Evolutionary conservation across 106 monocot genomes (phyloP), one percentile per base, ranked within the genome.

Genomic region (Acanthochlamys bracteata): DNA sequence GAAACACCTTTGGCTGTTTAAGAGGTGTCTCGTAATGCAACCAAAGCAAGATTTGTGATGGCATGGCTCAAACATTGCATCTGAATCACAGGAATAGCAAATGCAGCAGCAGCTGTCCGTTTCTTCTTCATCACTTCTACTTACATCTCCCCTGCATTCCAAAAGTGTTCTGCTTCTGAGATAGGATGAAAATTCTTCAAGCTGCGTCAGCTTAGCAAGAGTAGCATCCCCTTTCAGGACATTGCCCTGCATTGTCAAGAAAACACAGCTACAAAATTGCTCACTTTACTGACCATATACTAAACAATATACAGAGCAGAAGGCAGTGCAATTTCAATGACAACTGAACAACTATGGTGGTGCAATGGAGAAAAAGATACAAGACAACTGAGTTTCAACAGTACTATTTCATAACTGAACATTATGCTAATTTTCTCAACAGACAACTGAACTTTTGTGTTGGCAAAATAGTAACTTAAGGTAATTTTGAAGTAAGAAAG

Each of bases 1-100:
- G 83, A 98, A 98, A 65, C 98, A 98, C 61, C 91, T 73, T 8
- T 88, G 82, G 53, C 83, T 77, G 25, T 98, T 98, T 40, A 98
- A 76, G 26, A 98, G 91, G 69, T 98, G 98, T 21, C 98, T 54
- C 2, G 78, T 80, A 51, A 98, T 98, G 76, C 96, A 98, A 41
- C 91, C 85, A 69, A 74, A 74, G 75, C 98, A 98, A 57, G 98
- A 98, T 33, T 0, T 71, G 61, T 98, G 98, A 62, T 67, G 80
- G 57, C 91, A 98, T n/a, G 98, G 98, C 76, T 88, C 77, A 54
- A 98, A 98, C 33, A 68, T 46, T 3, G 91, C 75, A 70, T 98
- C 77, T 3, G 81, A 78, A 66, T 82, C 69, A 42, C 72, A 65
- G 0, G 82, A 80, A 55, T 85, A 98, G 65, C 98, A 98, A 21